Evolutionary conservation across 371 early-diverging fungal genomes (phyloP).

Genomic region (Mortierella sp.): DNA sequence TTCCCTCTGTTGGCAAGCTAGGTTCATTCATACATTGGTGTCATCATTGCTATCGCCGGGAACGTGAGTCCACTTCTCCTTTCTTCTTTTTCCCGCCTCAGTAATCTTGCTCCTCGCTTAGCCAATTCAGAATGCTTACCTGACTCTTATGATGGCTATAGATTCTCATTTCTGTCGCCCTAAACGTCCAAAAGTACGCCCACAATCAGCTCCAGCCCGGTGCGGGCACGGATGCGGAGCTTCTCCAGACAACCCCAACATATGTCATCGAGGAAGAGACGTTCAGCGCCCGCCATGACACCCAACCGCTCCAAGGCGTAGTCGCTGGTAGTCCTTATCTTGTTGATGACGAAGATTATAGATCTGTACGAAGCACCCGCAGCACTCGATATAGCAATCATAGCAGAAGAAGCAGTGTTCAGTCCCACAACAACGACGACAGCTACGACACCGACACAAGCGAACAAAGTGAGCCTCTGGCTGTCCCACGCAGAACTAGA

Average conservation of each 20-base stretch:
- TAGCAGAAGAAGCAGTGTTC: slow-evolving; percentile 27
- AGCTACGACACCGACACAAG: slow-evolving; percentile 37
- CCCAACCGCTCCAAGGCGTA: slow-evolving; percentile 1
- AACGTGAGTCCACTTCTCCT: slow-evolving; percentile 71
- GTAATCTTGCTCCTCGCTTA: no score
- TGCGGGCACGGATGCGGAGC: slow-evolving; percentile 12
- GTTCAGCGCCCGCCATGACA: slow-evolving; percentile 6
- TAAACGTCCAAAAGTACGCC: slow-evolving; percentile 78
- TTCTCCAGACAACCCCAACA: slow-evolving; percentile 12
- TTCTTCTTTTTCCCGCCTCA: no score
- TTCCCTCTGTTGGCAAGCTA: slow-evolving; percentile 4
- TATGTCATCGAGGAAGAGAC: slow-evolving; percentile 21
- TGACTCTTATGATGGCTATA: slow-evolving; percentile 15
- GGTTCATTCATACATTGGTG: slow-evolving; percentile 72
- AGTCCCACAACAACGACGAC: slow-evolving; percentile 2
- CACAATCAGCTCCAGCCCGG: slow-evolving; percentile 53
- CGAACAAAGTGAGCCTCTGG: slow-evolving; percentile 31
- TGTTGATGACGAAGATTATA: neutral
- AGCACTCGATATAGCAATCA: slow-evolving; percentile 26
- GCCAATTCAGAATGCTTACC: no score
- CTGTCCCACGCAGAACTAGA: slow-evolving; percentile 8
- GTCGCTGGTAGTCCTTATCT: neutral
- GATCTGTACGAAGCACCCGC: neutral
- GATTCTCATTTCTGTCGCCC: slow-evolving; percentile 75
- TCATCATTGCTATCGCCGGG: slow-evolving; percentile 69